Base-by-base conservation (phyloP, 2,329 filamentous ascomycete species). In the Rugonectria rugulosa region DNA sequence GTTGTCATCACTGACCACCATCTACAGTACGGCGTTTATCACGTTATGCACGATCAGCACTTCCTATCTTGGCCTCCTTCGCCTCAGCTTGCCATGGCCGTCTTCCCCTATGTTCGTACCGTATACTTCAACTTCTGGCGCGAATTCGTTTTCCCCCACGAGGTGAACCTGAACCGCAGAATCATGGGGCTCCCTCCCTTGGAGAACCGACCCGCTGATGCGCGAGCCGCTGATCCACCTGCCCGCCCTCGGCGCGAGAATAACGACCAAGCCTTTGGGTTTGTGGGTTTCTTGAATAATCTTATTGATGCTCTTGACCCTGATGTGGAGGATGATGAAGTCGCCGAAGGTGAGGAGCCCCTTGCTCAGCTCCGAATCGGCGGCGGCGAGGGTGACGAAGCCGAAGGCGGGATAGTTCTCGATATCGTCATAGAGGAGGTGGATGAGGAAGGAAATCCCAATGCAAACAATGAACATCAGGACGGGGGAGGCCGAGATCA, bases 61-160 rank as follows among this genome's bases (percentile, higher is more conserved):
- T 73, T 79, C 42, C 71, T 80, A 17, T 65, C 69, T 12, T 86
- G 83, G 83, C 83, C 83, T 1, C 82, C 82, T 0, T 80, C 81
- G 1, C 79, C 81, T 1, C 74, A 77, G 32, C 78, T 82, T 55
- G 79, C 77, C n/a, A 68, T 85, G 46, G 73, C 78, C 2, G 58
- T 80, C 3, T 78, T 84, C 57, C 83, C 83, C 0, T 77, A 77
- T 37, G 67, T 78, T 4, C 73, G 74, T 27, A 72, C 72, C 36
- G 59, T 78, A 8, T 83, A 86, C 65, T 73, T 75, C 57, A 74
- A 73, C 47, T 34, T 83, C 3, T 80, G 81, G 65, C 75, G 73
- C 23, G 73, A 76, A 44, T 65, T 84, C 20, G 75, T 82, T 23
- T 73, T 75, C 8, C 70, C 72, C 1, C 75, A 81, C 21, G 82